Evolutionary conservation across 176 grass and related monocot species (phyloP).

Genomic region (Dactylis glomerata): DNA sequence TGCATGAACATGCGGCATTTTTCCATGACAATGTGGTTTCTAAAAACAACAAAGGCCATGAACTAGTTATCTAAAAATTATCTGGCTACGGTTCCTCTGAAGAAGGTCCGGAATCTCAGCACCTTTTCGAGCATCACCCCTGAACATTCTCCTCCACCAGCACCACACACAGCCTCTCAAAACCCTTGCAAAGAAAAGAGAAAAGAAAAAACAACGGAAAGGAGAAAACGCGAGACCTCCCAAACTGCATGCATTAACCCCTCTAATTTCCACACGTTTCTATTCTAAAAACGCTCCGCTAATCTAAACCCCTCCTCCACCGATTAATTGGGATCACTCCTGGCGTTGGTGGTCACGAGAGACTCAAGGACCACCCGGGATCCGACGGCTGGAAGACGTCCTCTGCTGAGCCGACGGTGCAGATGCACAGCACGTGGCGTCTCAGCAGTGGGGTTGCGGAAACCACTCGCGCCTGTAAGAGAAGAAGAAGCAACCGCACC

Average conservation of each 20-base stretch:
- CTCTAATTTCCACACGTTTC: constrained; percentile 30
- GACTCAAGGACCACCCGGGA: constrained; percentile 38
- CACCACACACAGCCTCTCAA: constrained; percentile 33
- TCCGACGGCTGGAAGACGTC: neutral
- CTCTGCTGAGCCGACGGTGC: neutral
- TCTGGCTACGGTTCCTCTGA: constrained; percentile 32
- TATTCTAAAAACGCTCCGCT: constrained; percentile 36
- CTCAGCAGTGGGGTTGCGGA: constrained; percentile 4
- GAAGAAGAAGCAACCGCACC: neutral
- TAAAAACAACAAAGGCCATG: constrained; percentile 29
- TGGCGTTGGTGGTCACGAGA: constrained; percentile 43
- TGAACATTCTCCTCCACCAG: constrained; percentile 52
- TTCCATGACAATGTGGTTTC: neutral
- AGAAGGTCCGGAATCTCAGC: constrained; percentile 37
- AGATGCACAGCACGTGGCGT: constrained; percentile 14
- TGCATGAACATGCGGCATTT: neutral
- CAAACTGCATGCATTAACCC: neutral
- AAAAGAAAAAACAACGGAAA: neutral
- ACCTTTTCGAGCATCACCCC: constrained; percentile 39
- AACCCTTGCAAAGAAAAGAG: neutral
- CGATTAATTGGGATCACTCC: constrained; percentile 51
- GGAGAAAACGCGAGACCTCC: constrained; percentile 10
- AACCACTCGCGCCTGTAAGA: constrained; percentile 17
- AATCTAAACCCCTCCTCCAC: constrained; percentile 31
- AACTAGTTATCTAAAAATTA: constrained; percentile 73